Percentiles rank a stretch among this genome's conserved stretches.
Evolutionary conservation across 176 grass and related monocot species (phyloP).

Genomic region (Typha latifolia): DNA sequence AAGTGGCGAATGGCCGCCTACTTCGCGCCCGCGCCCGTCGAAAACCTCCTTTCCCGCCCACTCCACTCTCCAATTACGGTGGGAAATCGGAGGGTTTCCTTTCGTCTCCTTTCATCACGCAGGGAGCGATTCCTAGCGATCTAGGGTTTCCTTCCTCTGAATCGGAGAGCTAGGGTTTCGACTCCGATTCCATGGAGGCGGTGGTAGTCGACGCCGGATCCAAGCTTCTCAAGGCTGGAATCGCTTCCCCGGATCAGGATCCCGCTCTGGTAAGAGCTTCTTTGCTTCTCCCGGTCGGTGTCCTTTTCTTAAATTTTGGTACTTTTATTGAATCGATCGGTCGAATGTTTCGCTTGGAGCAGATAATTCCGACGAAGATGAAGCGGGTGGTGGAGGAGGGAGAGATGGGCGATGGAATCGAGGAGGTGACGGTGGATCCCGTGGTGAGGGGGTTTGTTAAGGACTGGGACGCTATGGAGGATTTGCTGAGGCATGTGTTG

Average conservation of each 20-base stretch:
- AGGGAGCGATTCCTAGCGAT: neutral
- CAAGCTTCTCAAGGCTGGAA: slow-evolving; percentile 89
- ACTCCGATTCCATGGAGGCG: slow-evolving; percentile 54
- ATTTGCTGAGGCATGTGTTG: slow-evolving; percentile 73
- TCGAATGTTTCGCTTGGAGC: neutral
- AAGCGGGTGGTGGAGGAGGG: slow-evolving; percentile 55
- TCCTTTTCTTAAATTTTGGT: neutral
- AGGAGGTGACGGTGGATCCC: slow-evolving; percentile 60
- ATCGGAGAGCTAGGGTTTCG: slow-evolving; percentile 28
- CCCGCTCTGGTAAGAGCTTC: slow-evolving; percentile 45
- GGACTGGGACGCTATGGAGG: slow-evolving; percentile 98
- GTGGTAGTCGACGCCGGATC: slow-evolving; percentile 92
- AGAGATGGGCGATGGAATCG: slow-evolving; percentile 44
- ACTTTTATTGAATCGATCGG: neutral
- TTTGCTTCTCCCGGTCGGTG: neutral
- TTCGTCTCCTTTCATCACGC: neutral
- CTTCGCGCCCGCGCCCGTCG: neutral
- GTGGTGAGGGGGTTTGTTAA: slow-evolving; percentile 86
- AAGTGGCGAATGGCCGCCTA: neutral
- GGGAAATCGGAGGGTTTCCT: neutral
- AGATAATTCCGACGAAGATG: slow-evolving; percentile 98
- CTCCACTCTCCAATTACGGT: neutral
- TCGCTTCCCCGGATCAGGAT: slow-evolving; percentile 72
- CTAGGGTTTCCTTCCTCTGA: slow-evolving; percentile 12
- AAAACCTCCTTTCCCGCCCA: neutral